A percentile compares a stretch with the other conserved stretches of the same genome.
phyloP scores from a whole-genome alignment of 164 flowering plant genomes.

The Chloranthus sessilifolius region DNA sequence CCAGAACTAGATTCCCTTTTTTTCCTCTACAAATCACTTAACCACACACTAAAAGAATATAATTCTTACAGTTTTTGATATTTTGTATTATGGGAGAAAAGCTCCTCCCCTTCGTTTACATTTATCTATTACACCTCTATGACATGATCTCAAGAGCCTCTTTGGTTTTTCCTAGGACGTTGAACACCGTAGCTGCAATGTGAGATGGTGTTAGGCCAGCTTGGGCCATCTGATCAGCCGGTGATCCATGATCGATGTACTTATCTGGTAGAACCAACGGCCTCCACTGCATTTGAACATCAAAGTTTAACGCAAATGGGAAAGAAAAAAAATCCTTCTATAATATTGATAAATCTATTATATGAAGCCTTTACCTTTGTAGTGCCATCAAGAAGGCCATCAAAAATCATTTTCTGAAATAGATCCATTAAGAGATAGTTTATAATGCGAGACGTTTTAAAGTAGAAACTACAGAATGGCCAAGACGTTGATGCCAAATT shows the following conservation, averaged over 20 bases:
- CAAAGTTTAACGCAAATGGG: too few relatives aligned
- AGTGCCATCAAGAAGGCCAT: conserved; percentile 88
- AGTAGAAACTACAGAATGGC: not conserved
- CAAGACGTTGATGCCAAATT: not conserved
- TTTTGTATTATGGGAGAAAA: too few relatives aligned
- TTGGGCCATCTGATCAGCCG: conserved; percentile 57
- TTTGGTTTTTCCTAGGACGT: conserved; percentile 68
- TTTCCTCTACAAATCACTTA: too few relatives aligned
- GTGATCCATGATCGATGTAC: conserved; percentile 92
- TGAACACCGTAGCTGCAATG: conserved; percentile 81
- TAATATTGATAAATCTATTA: too few relatives aligned
- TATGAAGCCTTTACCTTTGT: conserved; percentile 87
- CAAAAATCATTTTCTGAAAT: too few relatives aligned
- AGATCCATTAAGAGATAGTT: not conserved
- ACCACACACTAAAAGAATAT: too few relatives aligned
- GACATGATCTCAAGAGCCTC: conserved; percentile 76
- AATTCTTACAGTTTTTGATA: too few relatives aligned
- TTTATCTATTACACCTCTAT: conserved; percentile 6
- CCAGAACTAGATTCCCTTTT: too few relatives aligned
- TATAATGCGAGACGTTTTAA: too few relatives aligned
- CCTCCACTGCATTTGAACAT: conserved; percentile 80
- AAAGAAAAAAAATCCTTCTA: too few relatives aligned
- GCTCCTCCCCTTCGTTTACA: not conserved
- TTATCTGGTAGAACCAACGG: conserved; percentile 89
- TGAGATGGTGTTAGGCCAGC: conserved; percentile 93